Percentiles rank a stretch among this genome's conserved stretches.
phyloP scores from a whole-genome alignment of 2,329 filamentous ascomycete genomes.

The Exophiala sideris region DNA sequence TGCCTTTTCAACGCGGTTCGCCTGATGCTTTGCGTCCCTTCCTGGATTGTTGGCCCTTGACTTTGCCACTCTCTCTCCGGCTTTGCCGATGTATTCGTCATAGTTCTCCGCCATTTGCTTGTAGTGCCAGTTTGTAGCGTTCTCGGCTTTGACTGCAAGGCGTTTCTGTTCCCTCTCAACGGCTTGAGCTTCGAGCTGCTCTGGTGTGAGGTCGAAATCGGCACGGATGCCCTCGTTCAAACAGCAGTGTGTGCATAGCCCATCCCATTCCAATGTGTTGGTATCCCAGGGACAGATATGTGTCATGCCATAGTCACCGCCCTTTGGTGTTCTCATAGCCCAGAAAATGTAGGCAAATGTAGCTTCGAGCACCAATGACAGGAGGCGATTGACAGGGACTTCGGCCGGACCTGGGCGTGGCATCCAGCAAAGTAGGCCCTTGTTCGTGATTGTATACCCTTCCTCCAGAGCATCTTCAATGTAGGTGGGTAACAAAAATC shows the following conservation, averaged over 20 bases:
- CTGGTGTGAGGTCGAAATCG: neutral
- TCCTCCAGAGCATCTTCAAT: neutral
- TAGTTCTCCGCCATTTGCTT: neutral
- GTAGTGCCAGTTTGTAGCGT: neutral
- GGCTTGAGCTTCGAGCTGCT: neutral
- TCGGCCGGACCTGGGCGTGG: slow-evolving; percentile 31
- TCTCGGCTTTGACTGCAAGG: neutral
- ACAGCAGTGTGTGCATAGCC: neutral
- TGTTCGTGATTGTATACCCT: neutral
- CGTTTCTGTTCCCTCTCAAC: neutral
- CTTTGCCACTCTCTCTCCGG: no score
- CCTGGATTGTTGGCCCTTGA: no score
- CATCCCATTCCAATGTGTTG: neutral
- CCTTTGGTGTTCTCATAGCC: neutral
- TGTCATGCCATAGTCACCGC: neutral
- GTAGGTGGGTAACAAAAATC: neutral
- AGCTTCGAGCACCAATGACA: slow-evolving; percentile 1
- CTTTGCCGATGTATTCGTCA: no score
- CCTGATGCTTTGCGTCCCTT: no score
- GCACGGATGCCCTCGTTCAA: neutral
- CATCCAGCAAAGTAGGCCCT: slow-evolving; percentile 3
- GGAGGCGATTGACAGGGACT: neutral
- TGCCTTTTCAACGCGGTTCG: no score
- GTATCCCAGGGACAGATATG: neutral
- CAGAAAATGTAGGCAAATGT: slow-evolving; percentile 2